These are phyloP conservation scores for Apiotrichum brassicae DNA, from an alignment of 1,284 basidiomycete genomes.

Conservation along the genomic window DNA sequence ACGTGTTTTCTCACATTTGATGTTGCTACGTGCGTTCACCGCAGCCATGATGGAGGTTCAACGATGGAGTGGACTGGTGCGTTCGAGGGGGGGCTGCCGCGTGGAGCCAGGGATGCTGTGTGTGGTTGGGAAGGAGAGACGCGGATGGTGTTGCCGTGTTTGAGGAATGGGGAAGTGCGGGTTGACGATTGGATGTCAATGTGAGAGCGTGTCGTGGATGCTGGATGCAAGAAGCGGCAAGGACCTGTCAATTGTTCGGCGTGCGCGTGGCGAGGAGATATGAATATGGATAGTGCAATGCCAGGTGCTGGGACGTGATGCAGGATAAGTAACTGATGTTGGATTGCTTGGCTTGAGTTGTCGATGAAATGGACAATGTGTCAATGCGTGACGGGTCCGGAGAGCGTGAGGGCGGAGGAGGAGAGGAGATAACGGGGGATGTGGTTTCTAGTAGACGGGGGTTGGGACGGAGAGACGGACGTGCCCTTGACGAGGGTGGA, in stretches of 20 bases:
- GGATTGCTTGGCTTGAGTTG: no score
- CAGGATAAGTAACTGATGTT: no score
- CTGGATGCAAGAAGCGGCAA: background rate
- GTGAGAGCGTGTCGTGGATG: background rate
- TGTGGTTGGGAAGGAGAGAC: background rate
- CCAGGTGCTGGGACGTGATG: background rate
- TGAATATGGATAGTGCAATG: background rate
- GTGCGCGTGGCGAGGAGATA: background rate
- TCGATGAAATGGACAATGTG: background rate
- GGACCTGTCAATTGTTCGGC: no score
- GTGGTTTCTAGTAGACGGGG: no score
- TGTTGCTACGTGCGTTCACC: conserved; percentile 3
- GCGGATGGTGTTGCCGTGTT: background rate
- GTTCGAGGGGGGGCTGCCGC: background rate
- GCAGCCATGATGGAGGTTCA: conserved; percentile 14
- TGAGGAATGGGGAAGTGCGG: background rate
- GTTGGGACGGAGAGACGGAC: background rate
- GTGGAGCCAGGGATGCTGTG: background rate
- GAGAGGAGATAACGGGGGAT: background rate
- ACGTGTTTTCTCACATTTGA: conserved; percentile 21
- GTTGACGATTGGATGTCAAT: background rate
- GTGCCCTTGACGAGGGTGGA: background rate
- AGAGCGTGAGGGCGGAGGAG: background rate
- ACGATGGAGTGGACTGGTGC: background rate
- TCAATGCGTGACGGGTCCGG: background rate